Evolutionary conservation across 2,329 filamentous ascomycete species (phyloP).

Genomic region (Tolypocladium ophioglossoides): DNA sequence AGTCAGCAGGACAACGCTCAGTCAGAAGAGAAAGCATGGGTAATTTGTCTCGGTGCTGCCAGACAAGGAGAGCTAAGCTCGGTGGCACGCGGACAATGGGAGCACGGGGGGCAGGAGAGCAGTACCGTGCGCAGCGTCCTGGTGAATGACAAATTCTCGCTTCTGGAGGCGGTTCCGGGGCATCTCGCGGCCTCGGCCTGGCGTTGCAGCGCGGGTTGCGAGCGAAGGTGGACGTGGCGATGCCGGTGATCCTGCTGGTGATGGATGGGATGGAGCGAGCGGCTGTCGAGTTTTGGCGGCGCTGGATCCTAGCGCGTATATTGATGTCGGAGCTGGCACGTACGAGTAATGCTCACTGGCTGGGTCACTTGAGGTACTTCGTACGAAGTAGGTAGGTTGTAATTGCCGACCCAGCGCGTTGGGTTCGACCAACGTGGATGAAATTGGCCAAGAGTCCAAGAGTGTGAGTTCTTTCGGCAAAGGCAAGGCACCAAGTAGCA

Average conservation of each 20-base stretch:
- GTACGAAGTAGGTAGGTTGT: background rate
- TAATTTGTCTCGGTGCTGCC: background rate
- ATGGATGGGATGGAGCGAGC: background rate
- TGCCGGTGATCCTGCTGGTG: background rate
- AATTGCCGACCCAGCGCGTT: background rate
- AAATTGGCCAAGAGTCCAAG: too few species aligned
- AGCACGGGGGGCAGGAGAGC: background rate
- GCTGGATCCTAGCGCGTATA: background rate
- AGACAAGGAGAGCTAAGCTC: background rate
- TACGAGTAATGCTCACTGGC: too few species aligned
- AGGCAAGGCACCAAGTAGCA: background rate
- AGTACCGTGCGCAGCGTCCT: constrained; percentile 10
- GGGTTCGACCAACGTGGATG: background rate
- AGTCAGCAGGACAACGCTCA: background rate
- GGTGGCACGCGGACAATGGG: background rate
- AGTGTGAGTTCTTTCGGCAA: background rate
- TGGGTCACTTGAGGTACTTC: too few species aligned
- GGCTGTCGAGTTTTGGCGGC: background rate
- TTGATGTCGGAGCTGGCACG: background rate
- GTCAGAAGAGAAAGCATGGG: background rate
- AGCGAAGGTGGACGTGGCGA: background rate
- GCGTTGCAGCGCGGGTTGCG: background rate
- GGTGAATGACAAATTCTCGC: constrained; percentile 24
- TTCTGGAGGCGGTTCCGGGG: constrained; percentile 20
- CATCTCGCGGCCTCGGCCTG: constrained; percentile 10